Evolutionary conservation across 257 asterid genomes (phyloP), one percentile per base, ranked within the genome.

Genomic region (Leonotis leonurus): DNA sequence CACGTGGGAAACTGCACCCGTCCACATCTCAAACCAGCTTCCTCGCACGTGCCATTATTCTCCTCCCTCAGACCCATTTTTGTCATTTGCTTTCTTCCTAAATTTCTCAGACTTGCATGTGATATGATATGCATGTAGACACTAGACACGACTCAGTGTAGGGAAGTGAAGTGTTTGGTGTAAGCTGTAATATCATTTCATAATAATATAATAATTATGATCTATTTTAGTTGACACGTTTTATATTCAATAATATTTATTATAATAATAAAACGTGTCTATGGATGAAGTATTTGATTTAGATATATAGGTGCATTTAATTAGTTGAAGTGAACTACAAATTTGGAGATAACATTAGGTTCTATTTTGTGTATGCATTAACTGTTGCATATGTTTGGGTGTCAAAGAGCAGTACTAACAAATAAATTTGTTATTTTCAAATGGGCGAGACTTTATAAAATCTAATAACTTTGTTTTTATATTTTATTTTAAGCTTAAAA

Each of bases 1-100:
- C 82, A 81, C 77, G 82, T 81, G 82, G 48, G 79, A 67, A 44
- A 53, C 81, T 73, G 73, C 29, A 17, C 33, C 4, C 64, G 78
- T 6, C 79, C 82, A 49, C 76, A 52, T 56, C 76, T 58, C 78
- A 65, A 80, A 77, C 72, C 76, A 17, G 14, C 52, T 35, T 17
- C 60, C 75, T 62, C 74, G 72, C 82, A 73, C 82, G 75, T 76
- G 74, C 67, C 80, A 81, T 62, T 14, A 69, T 57, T 50, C 73
- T 52, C 25, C 61, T 52, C 25, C 61, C 39, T 9, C 8, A 39
- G 27, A 70, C 68, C 13, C 20, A 45, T 4, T 70, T 18, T 58
- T n/a, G 68, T 73, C 78, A 59, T 27, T 53, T 27, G 1, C 24
- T 1, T 16, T 46, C 49, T 65, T 43, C 35, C 3, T 13, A 1